Evolutionary conservation across 2,329 filamentous ascomycete genomes (phyloP), one percentile per base, ranked within the genome.

Genomic region (Penicillium sp.): DNA sequence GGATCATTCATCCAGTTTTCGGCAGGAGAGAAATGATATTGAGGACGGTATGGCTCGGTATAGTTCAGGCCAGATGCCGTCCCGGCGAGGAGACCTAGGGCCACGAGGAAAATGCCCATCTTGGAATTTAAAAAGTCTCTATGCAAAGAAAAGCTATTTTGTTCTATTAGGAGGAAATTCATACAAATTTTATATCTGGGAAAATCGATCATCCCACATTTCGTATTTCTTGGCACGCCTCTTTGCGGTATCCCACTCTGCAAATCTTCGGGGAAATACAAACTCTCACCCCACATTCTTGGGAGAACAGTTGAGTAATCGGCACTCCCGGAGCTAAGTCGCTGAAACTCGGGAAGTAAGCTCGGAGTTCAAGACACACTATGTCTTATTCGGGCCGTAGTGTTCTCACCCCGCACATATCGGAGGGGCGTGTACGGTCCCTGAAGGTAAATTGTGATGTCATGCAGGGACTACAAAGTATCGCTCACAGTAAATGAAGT

Each of bases 1-100:
- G 68, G 68, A 45, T 69, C 68, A 35, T 60, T 52, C 41, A 57
- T 61, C 53, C 49, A 57, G n/a, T 55, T 50, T 25, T 53, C 33
- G 6, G 25, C 31, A 8, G 54, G 58, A 7, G 52, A 60, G 33
- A 60, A 58, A 47, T 60, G 55, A n/a, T 53, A 55, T 50, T 58
- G 60, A n/a, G 54, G 45, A 27, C 55, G 55, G 31, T 52, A 53
- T 21, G 50, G 52, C 21, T 61, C 51, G 39, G 53, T 52, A 56
- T 60, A 56, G 43, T 19, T 41, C n/a, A 47, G n/a, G 17, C 52
- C 57, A 29, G 33, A 51, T 13, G 47, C 53, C 31, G 57, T 38
- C 9, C 57, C 47, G n/a, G 58, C 58, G 7, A 59, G 39, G 27
- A 61, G 49, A n/a, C 35, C 53, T 3, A 48, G 25, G 9, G 48